Evolutionary conservation across 768 basidiomycete genomes (phyloP).

Genomic region (Mycena olivaceomarginata): DNA sequence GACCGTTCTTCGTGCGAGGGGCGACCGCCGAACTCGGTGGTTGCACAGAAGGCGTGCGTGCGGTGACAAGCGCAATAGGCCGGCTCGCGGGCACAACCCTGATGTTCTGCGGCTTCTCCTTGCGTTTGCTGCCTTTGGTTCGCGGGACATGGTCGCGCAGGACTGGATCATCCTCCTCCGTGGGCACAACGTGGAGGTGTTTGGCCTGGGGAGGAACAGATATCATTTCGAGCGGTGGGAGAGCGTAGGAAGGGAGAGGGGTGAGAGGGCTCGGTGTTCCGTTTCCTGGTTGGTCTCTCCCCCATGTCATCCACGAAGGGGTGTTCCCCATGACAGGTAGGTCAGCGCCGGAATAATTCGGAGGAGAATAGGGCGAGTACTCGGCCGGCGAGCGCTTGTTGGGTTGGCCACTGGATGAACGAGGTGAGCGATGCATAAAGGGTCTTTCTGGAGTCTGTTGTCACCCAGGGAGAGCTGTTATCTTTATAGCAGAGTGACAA

Average conservation of each 20-base stretch:
- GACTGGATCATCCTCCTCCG: constrained; percentile 19
- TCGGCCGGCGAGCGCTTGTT: constrained; percentile 27
- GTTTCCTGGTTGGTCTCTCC: background rate
- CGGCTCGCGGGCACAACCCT: constrained; percentile 8
- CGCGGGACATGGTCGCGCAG: constrained; percentile 11
- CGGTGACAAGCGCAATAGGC: constrained; percentile 25
- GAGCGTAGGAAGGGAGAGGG: background rate
- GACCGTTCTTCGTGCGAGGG: background rate
- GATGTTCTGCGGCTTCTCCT: constrained; percentile 15
- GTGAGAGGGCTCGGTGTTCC: background rate
- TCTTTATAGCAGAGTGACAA: constrained; percentile 19
- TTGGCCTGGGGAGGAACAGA: constrained; percentile 25
- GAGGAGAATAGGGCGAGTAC: background rate
- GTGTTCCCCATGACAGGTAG: background rate
- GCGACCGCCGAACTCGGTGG: constrained; percentile 12
- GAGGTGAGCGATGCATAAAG: constrained; percentile 10
- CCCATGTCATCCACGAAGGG: constrained; percentile 19
- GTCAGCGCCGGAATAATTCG: background rate
- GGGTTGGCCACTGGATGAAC: background rate
- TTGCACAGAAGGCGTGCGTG: constrained; percentile 20
- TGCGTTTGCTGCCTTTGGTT: background rate
- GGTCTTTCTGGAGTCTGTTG: background rate
- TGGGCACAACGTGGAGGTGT: constrained; percentile 13
- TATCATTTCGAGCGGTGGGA: constrained; percentile 11
- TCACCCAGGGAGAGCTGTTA: background rate